phyloP scores from a whole-genome alignment of 2,329 filamentous ascomycete species.

The Pyricularia sp. region DNA sequence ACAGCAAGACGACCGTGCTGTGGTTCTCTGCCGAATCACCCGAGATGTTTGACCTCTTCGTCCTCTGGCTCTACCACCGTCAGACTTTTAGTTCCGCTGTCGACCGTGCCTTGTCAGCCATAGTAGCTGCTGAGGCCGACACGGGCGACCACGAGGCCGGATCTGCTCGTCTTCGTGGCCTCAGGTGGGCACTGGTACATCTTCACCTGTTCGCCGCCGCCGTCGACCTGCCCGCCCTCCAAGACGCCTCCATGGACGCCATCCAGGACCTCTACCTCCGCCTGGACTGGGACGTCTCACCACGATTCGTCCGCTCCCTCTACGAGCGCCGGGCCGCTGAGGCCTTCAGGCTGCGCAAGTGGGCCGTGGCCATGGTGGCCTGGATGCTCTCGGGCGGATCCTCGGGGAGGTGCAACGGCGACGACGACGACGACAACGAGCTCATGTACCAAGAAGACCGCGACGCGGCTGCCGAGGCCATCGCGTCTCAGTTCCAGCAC shows the following conservation, averaged over 20 bases:
- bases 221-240: constrained; percentile 38
- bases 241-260: constrained; percentile 48
- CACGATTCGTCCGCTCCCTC: constrained; percentile 39
- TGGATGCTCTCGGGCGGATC: constrained; percentile 32
- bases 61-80: constrained; percentile 40
- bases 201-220: constrained; percentile 48
- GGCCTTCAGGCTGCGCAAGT: constrained; percentile 44
- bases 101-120: constrained; percentile 26
- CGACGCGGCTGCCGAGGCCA: constrained; percentile 7
- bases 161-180: constrained; percentile 18
- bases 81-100: constrained; percentile 31
- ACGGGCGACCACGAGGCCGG: constrained; percentile 1
- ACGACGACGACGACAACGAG: constrained; percentile 16
- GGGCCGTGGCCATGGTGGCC: constrained; percentile 52
- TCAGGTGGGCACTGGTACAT: constrained; percentile 47
- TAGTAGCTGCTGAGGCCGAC: constrained; percentile 10
- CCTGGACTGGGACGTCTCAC: constrained; percentile 48
- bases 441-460: constrained; percentile 33
- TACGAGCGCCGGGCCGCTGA: constrained; percentile 41
- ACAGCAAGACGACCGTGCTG: constrained; percentile 14
- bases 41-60: constrained; percentile 43
- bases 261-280: constrained; percentile 50
- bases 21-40: constrained; percentile 35
- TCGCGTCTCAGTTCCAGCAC: constrained; percentile 26
- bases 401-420: constrained; percentile 6